These are phyloP conservation scores for Biscogniauxia mediterranea DNA, from an alignment of 2,329 filamentous ascomycete species.

Conservation along the genomic window DNA sequence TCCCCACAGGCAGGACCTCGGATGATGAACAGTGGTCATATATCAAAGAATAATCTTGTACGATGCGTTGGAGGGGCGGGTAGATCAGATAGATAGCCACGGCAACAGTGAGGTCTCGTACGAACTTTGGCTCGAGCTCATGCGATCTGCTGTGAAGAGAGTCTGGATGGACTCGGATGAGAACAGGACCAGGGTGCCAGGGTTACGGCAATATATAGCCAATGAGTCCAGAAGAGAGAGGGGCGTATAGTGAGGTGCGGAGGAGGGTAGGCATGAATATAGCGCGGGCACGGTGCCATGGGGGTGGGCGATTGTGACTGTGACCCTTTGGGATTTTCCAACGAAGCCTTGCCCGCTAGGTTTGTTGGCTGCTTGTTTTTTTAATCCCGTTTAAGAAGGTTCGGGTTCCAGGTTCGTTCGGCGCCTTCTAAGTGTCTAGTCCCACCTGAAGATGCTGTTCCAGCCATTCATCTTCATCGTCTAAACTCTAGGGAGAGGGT, in stretches of 20 bases:
- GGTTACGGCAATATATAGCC: not conserved
- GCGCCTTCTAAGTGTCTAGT: not conserved
- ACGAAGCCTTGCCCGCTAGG: no score
- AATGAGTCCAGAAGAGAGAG: no score
- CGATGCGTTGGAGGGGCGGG: not conserved
- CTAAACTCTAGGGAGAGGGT: constrained; percentile 2
- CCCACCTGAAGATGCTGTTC: not conserved
- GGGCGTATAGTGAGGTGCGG: no score
- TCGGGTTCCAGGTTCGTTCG: not conserved
- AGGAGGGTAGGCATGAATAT: no score
- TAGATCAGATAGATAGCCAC: not conserved
- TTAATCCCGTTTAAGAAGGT: not conserved
- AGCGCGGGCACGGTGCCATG: no score
- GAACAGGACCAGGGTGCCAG: not conserved
- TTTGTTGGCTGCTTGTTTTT: no score
- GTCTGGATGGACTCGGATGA: not conserved
- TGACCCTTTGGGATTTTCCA: not conserved
- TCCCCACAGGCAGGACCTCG: no score
- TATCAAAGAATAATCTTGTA: no score
- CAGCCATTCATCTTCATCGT: not conserved
- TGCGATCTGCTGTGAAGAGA: no score
- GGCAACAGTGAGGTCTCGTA: no score
- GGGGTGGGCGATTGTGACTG: not conserved
- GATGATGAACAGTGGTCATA: no score
- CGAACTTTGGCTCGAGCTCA: no score